Conservation (phyloP, 1,284 basidiomycete genomes). For the Puccinia sorghi region DNA sequence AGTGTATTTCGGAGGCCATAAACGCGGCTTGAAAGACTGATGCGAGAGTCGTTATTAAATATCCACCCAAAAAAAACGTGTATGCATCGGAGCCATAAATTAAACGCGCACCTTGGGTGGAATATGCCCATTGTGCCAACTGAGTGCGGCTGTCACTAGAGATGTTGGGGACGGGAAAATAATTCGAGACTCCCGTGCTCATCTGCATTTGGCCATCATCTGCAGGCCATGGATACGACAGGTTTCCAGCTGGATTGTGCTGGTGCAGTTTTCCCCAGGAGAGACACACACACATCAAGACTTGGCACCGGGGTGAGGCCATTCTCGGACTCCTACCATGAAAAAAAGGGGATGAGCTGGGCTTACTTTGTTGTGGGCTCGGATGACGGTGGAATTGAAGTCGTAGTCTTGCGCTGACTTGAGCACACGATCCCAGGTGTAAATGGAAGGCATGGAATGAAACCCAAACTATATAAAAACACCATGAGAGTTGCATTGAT, state of each 20-base stretch:
- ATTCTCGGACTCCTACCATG: too few species aligned
- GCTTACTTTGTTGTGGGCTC: conserved; percentile 65
- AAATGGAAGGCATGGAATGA: conserved; percentile 69
- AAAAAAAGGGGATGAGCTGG: neutral
- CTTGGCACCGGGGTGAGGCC: too few species aligned
- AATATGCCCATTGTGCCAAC: conserved; percentile 52
- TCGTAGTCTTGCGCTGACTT: conserved; percentile 62
- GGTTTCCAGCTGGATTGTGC: conserved; percentile 53
- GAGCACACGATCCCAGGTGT: conserved; percentile 67
- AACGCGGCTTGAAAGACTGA: conserved; percentile 64
- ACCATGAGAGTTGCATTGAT: neutral
- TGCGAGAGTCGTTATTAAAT: conserved; percentile 58
- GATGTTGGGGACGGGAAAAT: conserved; percentile 49
- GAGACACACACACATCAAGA: neutral
- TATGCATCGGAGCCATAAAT: too few species aligned
- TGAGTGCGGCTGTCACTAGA: conserved; percentile 19
- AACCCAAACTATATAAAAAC: conserved; percentile 62
- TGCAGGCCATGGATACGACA: conserved; percentile 54
- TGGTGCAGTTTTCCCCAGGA: conserved; percentile 11
- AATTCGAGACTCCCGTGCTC: conserved; percentile 50
- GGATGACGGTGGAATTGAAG: conserved; percentile 67
- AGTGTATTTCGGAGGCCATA: conserved; percentile 66
- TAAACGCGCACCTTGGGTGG: conserved; percentile 54
- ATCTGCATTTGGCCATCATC: conserved; percentile 53
- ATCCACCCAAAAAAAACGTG: too few species aligned